Evolutionary conservation across 345 rosid species (phyloP).

Genomic region (Brassica carinata): DNA sequence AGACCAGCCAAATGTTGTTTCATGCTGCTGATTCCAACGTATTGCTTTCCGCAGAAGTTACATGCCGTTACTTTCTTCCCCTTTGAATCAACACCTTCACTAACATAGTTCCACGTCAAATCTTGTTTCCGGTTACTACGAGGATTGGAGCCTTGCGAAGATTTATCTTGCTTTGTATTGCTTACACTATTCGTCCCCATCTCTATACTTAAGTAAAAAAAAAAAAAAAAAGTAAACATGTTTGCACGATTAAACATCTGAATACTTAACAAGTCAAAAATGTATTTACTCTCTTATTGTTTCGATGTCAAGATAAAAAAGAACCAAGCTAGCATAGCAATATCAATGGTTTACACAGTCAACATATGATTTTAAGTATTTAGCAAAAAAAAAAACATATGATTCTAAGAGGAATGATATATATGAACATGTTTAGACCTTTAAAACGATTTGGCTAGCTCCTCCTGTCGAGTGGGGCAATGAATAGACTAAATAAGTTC

Average conservation of each 20-base stretch:
- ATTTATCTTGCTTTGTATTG: slow-evolving; percentile 5
- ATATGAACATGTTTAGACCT: neutral
- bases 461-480: neutral
- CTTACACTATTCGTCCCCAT: neutral
- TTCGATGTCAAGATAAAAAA: neutral
- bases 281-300: neutral
- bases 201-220: neutral
- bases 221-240: neutral
- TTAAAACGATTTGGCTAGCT: neutral
- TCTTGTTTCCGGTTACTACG: slow-evolving; percentile 16
- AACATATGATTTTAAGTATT: neutral
- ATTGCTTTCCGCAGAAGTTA: slow-evolving; percentile 25
- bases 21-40: slow-evolving; percentile 21
- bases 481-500: neutral
- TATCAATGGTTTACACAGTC: neutral
- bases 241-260: neutral
- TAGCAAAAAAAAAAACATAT: neutral
- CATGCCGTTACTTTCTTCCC: slow-evolving; percentile 6
- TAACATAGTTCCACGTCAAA: slow-evolving; percentile 15
- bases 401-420: neutral
- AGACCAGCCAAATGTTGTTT: slow-evolving; percentile 32
- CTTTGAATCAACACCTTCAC: neutral
- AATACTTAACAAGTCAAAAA: too few species aligned
- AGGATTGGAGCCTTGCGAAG: neutral
- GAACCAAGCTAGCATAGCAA: neutral